Evolutionary conservation across 108 stramenopile species (phyloP).

Genomic region (Skeletonema costatum): DNA sequence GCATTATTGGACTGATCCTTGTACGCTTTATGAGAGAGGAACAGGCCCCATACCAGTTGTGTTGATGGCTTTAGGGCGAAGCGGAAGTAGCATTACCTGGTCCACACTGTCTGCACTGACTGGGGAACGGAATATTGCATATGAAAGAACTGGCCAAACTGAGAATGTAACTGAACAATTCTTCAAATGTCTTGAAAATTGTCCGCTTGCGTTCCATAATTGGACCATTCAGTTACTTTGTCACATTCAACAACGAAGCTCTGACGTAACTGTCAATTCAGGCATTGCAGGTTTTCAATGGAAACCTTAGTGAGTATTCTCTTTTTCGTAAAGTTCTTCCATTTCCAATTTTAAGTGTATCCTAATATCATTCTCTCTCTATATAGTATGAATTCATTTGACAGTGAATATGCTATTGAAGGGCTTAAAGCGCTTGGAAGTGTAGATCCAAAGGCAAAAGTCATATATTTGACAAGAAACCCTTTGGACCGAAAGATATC

Average conservation of each 20-base stretch:
- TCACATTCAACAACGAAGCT: not conserved
- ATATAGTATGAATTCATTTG: not conserved
- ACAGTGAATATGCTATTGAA: not conserved
- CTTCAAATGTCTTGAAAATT: not conserved
- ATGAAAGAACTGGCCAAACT: not conserved
- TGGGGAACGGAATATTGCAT: not conserved
- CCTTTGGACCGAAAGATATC: slow-evolving; percentile 4
- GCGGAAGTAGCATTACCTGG: not conserved
- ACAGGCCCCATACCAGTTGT: not conserved
- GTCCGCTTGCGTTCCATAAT: not conserved
- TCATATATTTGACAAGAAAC: slow-evolving; percentile 1
- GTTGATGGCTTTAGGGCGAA: not conserved
- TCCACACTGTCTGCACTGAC: not conserved
- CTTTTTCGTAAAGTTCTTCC: not conserved
- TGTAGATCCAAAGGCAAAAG: slow-evolving; percentile 5
- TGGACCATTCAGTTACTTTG: not conserved
- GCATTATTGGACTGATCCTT: not conserved
- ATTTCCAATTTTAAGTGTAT: too few relatives aligned
- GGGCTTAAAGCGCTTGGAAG: not conserved
- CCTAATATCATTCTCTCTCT: not conserved
- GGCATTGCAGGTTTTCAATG: not conserved
- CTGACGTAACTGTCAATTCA: not conserved
- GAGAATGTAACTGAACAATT: not conserved
- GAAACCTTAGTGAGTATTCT: not conserved
- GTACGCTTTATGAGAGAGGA: not conserved